Evolutionary conservation across 345 rosid species (phyloP), one percentile per base, ranked within the genome.

Genomic region (Lepidium sativum): DNA sequence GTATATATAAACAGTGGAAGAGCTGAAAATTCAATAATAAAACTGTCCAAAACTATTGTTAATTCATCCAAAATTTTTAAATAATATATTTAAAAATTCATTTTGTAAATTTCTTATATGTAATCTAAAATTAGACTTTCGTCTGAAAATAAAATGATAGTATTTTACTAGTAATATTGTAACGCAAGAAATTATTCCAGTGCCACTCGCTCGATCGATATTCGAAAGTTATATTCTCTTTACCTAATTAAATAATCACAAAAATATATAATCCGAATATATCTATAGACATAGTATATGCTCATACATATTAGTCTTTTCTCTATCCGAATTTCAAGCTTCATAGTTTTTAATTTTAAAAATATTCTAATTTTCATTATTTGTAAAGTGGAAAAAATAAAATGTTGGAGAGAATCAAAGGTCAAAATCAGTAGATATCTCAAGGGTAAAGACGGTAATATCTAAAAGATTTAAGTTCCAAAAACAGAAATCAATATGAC

Each of bases 181-280:
- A 27, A 43, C 62, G 21, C 38, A 32, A 10, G 52, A 52, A 70
- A 52, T 39, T 55, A 71, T 71, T 55, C 75, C 17, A 71, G 13
- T 63, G 75, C 70, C 69, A 71, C 75, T 71, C 69, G 52, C 57
- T 63, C 31, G 44, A 64, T 64, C 70, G 52, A 71, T 47, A 71
- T 71, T 71, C 60, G 59, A 64, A 63, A 63, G 60, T 63, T 55
- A 71, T 55, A 71, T 71, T 56, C 65, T 71, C 70, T 71, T 56
- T 64, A 55, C 31, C 62, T 32, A 48, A 64, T 71, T 20, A 39
- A 11, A 48, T 55, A 63, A 55, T 21, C 60, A 63, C 60, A 32
- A 62, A 62, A 61, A 33, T 9, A 40, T 3, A 6, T 38, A 39
- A 48, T 56, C 25, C 47, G 75, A 71, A 63, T 71, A 71, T 29